Conservation (phyloP, 139 green algal species). For the Protoeuglena noctilucae region DNA sequence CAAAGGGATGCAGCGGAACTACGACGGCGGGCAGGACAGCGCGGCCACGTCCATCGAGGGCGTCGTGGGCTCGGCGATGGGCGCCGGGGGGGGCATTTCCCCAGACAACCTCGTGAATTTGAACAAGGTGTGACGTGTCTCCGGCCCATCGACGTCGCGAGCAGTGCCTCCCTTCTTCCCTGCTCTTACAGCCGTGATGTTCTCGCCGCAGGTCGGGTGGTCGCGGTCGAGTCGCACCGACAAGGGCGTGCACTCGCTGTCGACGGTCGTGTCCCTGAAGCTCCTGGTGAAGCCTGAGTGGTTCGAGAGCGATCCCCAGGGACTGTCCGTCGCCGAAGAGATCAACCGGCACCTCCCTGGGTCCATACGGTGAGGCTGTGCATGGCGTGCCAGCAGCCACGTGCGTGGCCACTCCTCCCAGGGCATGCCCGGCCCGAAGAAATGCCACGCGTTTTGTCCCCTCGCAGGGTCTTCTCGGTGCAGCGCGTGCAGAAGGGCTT, state of each 20-base stretch:
- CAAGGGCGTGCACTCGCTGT: conserved; percentile 49
- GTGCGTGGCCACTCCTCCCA: no score
- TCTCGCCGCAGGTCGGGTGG: conserved; percentile 40
- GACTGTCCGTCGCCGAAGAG: conserved; percentile 12
- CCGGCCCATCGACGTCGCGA: no score
- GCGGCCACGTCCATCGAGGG: conserved; percentile 28
- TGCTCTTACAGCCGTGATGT: no score
- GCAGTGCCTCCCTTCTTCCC: no score
- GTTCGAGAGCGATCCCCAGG: conserved; percentile 26
- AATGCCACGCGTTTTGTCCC: no score
- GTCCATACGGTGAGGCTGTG: conserved; percentile 14
- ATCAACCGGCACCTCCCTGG: conserved; percentile 45
- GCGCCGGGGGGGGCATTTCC: conserved; percentile 27
- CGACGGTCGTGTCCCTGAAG: conserved; percentile 32
- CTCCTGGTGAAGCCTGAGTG: conserved; percentile 17
- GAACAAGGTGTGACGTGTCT: no score
- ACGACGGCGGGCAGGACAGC: no score
- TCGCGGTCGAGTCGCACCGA: conserved; percentile 46
- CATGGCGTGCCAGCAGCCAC: conserved; percentile 15
- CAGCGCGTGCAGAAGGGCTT: conserved; percentile 28
- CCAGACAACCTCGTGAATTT: conserved; percentile 28
- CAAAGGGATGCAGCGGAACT: no score
- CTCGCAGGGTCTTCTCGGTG: conserved; percentile 26
- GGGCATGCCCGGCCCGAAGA: no score
- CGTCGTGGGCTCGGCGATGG: conserved; percentile 38